These are phyloP conservation scores for Citeromyces matritensis DNA, from an alignment of 805 yeast genomes.

Conservation along the genomic window DNA sequence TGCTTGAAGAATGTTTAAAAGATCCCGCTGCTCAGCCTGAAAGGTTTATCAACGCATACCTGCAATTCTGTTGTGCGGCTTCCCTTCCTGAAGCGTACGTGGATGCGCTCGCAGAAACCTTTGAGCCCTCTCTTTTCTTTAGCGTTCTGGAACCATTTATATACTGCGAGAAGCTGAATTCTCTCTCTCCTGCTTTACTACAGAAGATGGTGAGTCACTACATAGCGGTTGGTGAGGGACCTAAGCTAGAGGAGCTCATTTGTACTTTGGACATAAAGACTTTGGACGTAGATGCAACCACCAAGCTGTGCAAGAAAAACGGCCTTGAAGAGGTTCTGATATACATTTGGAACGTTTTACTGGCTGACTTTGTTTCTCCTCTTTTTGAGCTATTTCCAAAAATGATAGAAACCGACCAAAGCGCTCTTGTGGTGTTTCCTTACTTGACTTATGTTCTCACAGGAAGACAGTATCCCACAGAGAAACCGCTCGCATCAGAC, in stretches of 20 bases:
- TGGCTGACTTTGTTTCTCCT: slow-evolving; percentile 64
- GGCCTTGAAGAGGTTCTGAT: slow-evolving; percentile 46
- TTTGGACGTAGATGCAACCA: slow-evolving; percentile 67
- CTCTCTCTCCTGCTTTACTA: slow-evolving; percentile 49
- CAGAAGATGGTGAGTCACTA: slow-evolving; percentile 44
- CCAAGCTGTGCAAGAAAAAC: slow-evolving; percentile 41
- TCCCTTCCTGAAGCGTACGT: slow-evolving; percentile 26
- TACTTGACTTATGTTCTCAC: slow-evolving; percentile 59
- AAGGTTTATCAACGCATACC: slow-evolving; percentile 1
- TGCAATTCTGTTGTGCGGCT: slow-evolving; percentile 9
- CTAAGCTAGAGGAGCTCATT: slow-evolving; percentile 46
- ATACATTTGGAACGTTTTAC: slow-evolving; percentile 56
- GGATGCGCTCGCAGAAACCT: slow-evolving; percentile 23
- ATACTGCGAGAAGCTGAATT: slow-evolving; percentile 23
- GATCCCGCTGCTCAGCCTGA: slow-evolving; percentile 18
- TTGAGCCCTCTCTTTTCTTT: slow-evolving; percentile 26
- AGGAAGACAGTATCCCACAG: slow-evolving; percentile 73
- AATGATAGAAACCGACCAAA: slow-evolving; percentile 7
- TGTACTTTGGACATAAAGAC: slow-evolving; percentile 52
- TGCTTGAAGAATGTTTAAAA: slow-evolving; percentile 36
- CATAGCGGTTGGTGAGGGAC: slow-evolving; percentile 22
- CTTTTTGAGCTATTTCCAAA: slow-evolving; percentile 38
- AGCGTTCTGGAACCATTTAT: slow-evolving; percentile 36
- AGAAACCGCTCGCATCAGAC: slow-evolving; percentile 22
- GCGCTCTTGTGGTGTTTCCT: slow-evolving; percentile 22